A percentile compares a stretch with the other conserved stretches of the same genome.
Conservation (phyloP, 768 basidiomycete genomes). For the Mycena belliarum region DNA sequence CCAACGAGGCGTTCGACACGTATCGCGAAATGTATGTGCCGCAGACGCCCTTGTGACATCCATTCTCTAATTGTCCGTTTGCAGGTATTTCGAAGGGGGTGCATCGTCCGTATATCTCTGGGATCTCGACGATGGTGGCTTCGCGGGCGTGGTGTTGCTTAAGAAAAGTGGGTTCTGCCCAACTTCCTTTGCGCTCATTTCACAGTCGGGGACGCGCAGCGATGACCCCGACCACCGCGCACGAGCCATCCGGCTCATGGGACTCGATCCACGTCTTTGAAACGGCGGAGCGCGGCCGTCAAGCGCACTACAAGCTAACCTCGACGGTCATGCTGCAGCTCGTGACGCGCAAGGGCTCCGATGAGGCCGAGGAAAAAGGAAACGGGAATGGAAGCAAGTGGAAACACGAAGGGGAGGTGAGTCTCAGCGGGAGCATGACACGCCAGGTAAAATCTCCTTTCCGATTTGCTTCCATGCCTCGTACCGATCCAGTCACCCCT, state of each 20-base stretch:
- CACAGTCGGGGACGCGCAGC: conserved; percentile 38
- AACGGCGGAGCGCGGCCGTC: conserved; percentile 84
- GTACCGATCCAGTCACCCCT: conserved; percentile 16
- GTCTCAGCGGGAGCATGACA: conserved; percentile 95
- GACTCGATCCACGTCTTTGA: conserved; percentile 99
- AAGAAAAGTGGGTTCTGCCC: conserved; percentile 74
- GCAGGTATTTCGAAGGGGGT: conserved; percentile 96
- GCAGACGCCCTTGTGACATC: neutral
- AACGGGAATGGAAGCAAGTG: conserved; percentile 42
- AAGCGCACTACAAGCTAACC: conserved; percentile 95
- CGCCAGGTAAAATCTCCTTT: conserved; percentile 66
- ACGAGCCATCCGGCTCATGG: conserved; percentile 86
- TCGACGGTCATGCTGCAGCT: conserved; percentile 97
- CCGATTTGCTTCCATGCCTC: neutral
- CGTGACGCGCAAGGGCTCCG: conserved; percentile 50
- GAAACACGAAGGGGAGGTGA: conserved; percentile 75
- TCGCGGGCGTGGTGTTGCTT: conserved; percentile 93
- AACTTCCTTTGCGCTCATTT: neutral
- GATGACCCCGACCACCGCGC: conserved; percentile 53
- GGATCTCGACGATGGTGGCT: conserved; percentile 95
- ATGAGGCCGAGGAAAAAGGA: conserved; percentile 38
- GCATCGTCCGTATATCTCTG: conserved; percentile 96
- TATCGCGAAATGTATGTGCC: conserved; percentile 85
- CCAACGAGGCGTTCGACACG: conserved; percentile 96
- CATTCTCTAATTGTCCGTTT: neutral